Conservation (phyloP, 257 asterid genomes). For the Solanum microdontum region DNA sequence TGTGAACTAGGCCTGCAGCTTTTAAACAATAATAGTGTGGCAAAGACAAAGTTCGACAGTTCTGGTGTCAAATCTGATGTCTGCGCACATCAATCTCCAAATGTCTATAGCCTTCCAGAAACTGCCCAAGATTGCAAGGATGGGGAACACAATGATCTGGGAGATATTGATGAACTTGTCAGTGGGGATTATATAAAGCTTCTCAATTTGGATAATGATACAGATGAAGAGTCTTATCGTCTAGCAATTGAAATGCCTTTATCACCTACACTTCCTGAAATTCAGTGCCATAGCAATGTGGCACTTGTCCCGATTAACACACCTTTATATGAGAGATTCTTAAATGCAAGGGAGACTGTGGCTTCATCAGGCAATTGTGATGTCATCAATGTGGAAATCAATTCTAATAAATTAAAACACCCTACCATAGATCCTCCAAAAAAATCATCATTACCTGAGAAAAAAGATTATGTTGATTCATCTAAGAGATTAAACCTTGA, state of each 20-base stretch:
- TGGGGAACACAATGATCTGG: conserved; percentile 8
- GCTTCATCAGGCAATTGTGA: conserved; percentile 17
- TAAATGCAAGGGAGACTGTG: conserved; percentile 10
- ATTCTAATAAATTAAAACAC: conserved; percentile 15
- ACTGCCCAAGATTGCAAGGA: conserved; percentile 14
- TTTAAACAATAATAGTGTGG: conserved; percentile 14
- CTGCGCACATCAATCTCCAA: conserved; percentile 15
- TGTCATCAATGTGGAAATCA: conserved; percentile 25
- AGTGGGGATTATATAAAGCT: conserved; percentile 44
- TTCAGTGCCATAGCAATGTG: conserved; percentile 28
- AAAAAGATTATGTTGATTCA: conserved; percentile 9
- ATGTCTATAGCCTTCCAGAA: conserved; percentile 7
- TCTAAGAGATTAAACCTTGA: neutral
- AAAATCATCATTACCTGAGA: conserved; percentile 1
- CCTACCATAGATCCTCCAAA: conserved; percentile 14
- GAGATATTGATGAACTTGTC: conserved; percentile 23
- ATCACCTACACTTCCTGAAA: conserved; percentile 56
- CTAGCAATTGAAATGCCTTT: conserved; percentile 63
- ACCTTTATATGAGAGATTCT: conserved; percentile 19
- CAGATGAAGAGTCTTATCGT: conserved; percentile 47
- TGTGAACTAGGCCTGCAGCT: conserved; percentile 13
- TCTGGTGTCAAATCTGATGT: conserved; percentile 16
- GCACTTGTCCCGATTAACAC: conserved; percentile 15
- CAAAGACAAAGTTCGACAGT: conserved; percentile 6
- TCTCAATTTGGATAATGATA: conserved; percentile 59